These are phyloP conservation scores for Coffea humblotiana DNA, from an alignment of 305 asterid species.

Conservation along the genomic window DNA sequence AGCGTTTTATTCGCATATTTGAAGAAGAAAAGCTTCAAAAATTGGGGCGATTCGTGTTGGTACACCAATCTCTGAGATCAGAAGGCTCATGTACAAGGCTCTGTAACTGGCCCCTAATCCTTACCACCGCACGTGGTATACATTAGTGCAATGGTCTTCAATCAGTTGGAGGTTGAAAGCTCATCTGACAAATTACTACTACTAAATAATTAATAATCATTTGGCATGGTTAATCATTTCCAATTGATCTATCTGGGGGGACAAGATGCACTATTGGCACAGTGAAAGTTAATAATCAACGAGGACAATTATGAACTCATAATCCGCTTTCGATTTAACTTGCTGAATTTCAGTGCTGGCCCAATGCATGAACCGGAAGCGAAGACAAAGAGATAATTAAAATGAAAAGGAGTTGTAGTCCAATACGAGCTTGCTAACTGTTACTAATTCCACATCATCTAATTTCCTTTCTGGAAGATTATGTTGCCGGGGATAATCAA, in stretches of 20 bases:
- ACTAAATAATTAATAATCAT: not conserved
- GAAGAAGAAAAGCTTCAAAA: not conserved
- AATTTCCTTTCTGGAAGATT: not conserved
- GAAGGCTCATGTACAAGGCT: not conserved
- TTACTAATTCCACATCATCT: not conserved
- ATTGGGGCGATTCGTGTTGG: not conserved
- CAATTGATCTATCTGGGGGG: not conserved
- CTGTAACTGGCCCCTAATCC: not conserved
- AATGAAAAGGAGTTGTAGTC: too few relatives aligned
- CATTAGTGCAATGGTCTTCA: not conserved
- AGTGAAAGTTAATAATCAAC: not conserved
- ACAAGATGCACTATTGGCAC: not conserved
- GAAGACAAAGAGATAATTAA: too few relatives aligned
- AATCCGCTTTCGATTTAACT: not conserved
- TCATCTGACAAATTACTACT: not conserved
- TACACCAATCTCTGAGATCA: not conserved
- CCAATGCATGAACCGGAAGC: too few relatives aligned
- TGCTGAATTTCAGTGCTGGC: not conserved
- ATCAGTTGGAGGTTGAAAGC: constrained; percentile 8
- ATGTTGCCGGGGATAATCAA: too few relatives aligned
- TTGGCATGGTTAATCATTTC: not conserved
- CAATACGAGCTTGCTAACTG: not conserved
- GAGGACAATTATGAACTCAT: not conserved
- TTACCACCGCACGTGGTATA: not conserved
- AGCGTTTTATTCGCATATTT: too few relatives aligned